Percentiles rank a stretch among this genome's conserved stretches.
Evolutionary conservation across 306 rosid genomes (phyloP).

Genomic region (Sesbania bispinosa): DNA sequence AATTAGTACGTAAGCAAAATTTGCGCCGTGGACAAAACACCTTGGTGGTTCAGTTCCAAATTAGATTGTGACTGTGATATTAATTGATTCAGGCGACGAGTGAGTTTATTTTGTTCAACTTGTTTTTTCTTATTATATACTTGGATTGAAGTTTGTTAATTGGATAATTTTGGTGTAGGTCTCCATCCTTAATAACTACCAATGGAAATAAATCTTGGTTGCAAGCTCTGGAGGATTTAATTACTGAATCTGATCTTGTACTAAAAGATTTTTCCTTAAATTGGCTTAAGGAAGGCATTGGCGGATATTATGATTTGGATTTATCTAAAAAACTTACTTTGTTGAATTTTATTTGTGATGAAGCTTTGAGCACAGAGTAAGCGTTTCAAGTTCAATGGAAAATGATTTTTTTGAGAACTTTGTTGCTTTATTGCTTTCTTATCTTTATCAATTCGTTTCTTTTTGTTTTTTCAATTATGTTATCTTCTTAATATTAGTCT

Average conservation of each 20-base stretch:
- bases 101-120: not conserved
- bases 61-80: slow-evolving; percentile 23
- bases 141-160: not conserved
- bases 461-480: too few relatives aligned
- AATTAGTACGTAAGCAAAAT: slow-evolving; percentile 12
- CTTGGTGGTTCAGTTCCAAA: slow-evolving; percentile 25
- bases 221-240: slow-evolving; percentile 22
- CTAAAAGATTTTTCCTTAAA: slow-evolving; percentile 28
- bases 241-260: slow-evolving; percentile 15
- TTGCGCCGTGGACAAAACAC: slow-evolving; percentile 13
- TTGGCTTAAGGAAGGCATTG: slow-evolving; percentile 14
- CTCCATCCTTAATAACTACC: slow-evolving; percentile 10
- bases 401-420: not conserved
- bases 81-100: slow-evolving; percentile 23
- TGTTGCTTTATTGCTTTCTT: not conserved
- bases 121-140: not conserved
- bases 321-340: slow-evolving; percentile 31
- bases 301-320: slow-evolving; percentile 24
- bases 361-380: slow-evolving; percentile 39
- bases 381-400: not conserved
- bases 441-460: not conserved
- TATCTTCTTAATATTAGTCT: not conserved
- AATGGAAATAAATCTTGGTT: slow-evolving; percentile 37
- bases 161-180: slow-evolving; percentile 18
- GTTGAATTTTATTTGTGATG: slow-evolving; percentile 41